Conservation (phyloP, 2,329 filamentous ascomycete species). For the Apiospora rasikravindrae region DNA sequence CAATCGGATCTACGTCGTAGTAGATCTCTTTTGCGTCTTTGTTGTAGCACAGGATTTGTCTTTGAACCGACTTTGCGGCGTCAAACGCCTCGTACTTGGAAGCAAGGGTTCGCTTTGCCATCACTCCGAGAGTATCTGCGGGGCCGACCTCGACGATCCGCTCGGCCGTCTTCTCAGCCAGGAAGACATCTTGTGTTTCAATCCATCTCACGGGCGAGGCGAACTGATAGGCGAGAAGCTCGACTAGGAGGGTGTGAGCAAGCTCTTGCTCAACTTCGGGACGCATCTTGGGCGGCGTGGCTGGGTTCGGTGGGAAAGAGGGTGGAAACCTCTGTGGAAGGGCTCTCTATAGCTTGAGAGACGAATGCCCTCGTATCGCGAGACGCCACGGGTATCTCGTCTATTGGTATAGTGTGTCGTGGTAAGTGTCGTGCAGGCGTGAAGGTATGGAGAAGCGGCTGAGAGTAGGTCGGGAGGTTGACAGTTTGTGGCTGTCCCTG, state of each 20-base stretch:
- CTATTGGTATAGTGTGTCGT: slow-evolving; percentile 18
- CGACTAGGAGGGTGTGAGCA: slow-evolving; percentile 95
- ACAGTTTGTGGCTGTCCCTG: slow-evolving; percentile 3
- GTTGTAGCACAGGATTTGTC: slow-evolving; percentile 99
- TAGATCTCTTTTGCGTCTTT: slow-evolving; percentile 99
- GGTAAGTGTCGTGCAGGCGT: slow-evolving; percentile 6
- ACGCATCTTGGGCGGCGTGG: slow-evolving; percentile 70
- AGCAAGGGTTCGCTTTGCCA: slow-evolving; percentile 94
- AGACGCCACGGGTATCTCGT: slow-evolving; percentile 22
- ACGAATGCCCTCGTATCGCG: slow-evolving; percentile 17
- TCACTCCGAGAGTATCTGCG: slow-evolving; percentile 93
- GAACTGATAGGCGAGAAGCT: slow-evolving; percentile 99
- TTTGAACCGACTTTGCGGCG: slow-evolving; percentile 92
- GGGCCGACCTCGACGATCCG: slow-evolving; percentile 97
- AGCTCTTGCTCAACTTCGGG: slow-evolving; percentile 99
- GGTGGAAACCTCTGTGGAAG: slow-evolving; percentile 19
- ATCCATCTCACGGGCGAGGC: slow-evolving; percentile 99
- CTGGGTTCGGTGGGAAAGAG: slow-evolving; percentile 25
- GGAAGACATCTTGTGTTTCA: slow-evolving; percentile 99
- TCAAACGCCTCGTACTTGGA: slow-evolving; percentile 99
- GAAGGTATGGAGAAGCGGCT: background rate
- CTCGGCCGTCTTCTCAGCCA: slow-evolving; percentile 94
- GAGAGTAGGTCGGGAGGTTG: background rate
- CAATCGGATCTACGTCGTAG: slow-evolving; percentile 94
- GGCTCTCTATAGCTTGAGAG: slow-evolving; percentile 19